Evolutionary conservation across 2,329 filamentous ascomycete species (phyloP).

Genomic region (Drechslera avenae): DNA sequence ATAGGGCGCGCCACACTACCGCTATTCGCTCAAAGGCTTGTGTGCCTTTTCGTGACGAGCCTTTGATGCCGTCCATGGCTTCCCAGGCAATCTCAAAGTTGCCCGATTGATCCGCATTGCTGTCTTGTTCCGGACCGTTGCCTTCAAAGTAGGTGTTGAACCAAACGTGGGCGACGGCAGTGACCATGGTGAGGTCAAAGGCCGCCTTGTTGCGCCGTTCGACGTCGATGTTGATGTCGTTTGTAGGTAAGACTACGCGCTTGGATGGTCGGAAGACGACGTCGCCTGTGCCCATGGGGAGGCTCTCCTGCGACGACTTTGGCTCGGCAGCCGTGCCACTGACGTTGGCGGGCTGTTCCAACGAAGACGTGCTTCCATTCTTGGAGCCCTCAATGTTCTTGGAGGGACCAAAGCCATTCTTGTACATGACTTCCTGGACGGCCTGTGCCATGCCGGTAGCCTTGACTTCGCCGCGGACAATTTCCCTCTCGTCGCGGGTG

Average conservation of each 20-base stretch:
- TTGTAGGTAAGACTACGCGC: conserved; percentile 74
- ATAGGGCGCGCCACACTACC: conserved; percentile 75
- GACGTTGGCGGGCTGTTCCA: conserved; percentile 21
- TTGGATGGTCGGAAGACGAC: conserved; percentile 77
- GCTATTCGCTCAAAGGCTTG: conserved; percentile 80
- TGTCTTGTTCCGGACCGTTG: conserved; percentile 69
- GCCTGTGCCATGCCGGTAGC: conserved; percentile 52
- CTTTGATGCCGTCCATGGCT: conserved; percentile 92
- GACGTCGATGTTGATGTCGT: conserved; percentile 88
- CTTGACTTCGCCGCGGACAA: conserved; percentile 63
- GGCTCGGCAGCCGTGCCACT: conserved; percentile 24
- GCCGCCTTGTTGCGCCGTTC: conserved; percentile 82
- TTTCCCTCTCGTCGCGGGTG: conserved; percentile 69
- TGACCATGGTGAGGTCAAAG: conserved; percentile 84
- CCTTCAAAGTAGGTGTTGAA: conserved; percentile 96
- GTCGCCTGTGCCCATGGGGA: conserved; percentile 65
- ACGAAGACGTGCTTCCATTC: conserved; percentile 24
- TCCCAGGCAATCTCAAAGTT: conserved; percentile 76
- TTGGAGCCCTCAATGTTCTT: conserved; percentile 26
- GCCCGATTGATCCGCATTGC: conserved; percentile 69
- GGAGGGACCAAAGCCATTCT: conserved; percentile 41
- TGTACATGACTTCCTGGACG: conserved; percentile 53
- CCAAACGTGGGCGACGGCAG: conserved; percentile 92
- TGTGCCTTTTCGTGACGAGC: conserved; percentile 79
- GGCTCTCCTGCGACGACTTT: conserved; percentile 30